Evolutionary conservation across 768 basidiomycete species (phyloP), one percentile per base, ranked within the genome.

Genomic region (Russula sp.): DNA sequence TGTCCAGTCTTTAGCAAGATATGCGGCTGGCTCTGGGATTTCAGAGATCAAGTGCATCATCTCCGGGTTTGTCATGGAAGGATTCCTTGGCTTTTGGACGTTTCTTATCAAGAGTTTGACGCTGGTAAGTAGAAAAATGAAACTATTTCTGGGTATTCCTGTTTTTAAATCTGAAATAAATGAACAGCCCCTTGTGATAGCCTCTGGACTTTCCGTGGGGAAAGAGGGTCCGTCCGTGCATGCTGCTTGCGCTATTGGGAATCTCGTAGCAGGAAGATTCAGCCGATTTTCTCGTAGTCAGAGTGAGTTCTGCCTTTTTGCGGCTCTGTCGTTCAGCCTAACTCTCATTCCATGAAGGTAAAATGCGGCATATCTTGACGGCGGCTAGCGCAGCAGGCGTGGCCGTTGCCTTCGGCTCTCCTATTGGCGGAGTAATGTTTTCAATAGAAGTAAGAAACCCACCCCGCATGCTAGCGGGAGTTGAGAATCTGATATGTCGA

Each of bases 211-310:
- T 56, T 95, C 94, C 5, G 94, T 98, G 24, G 97, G 97, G 7
- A 99, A 98, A 75, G 97, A 99, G 76, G 97, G 97, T 0, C 97
- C 97, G 0, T 96, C 94, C 2, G 97, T 99, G 0, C 97, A 99
- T 73, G 90, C 98, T 52, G 97, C 97, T 4, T 96, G 93, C 72
- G 92, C 94, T 71, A 86, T 97, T 65, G 97, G 97, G 1, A 88
- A 84, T 65, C 80, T 96, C 40, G 87, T 98, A n/a, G 94, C 92
- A 3, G 83, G 91, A 51, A 74, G 88, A 68, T 98, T 97, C 72
- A 78, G 77, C 28, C 84, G 85, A 58, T 97, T 95, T 76, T 84
- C 87, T 59, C 84, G 87, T 36, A 98, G 94, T 75, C 87, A 98
- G 80, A 85, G 96, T 94, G 67, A 66, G 83, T 78, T 22, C 30